Evolutionary conservation across 768 basidiomycete genomes (phyloP).

Genomic region (Boletus rex-veris): DNA sequence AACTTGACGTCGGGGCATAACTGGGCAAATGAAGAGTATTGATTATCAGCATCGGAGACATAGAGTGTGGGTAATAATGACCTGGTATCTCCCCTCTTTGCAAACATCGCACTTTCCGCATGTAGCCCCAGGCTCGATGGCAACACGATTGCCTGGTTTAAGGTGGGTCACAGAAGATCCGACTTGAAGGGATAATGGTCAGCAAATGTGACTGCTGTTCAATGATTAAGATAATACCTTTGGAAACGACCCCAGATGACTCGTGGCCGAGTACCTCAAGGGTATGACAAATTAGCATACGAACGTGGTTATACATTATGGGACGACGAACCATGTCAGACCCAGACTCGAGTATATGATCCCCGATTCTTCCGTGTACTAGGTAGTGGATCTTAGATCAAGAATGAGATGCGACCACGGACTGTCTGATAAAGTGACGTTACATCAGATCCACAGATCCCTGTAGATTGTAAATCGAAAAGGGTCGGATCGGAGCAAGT

Average conservation of each 20-base stretch:
- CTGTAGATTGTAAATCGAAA: slow-evolving; percentile 35
- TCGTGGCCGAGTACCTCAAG: slow-evolving; percentile 91
- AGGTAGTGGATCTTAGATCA: slow-evolving; percentile 67
- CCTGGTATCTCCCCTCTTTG: slow-evolving; percentile 82
- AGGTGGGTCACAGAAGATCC: slow-evolving; percentile 73
- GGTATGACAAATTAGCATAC: neutral
- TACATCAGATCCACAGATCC: slow-evolving; percentile 91
- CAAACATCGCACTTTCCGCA: slow-evolving; percentile 84
- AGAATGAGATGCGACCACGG: slow-evolving; percentile 4
- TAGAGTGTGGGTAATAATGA: slow-evolving; percentile 27
- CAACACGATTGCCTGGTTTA: slow-evolving; percentile 82
- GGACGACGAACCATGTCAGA: slow-evolving; percentile 59
- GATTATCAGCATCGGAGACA: neutral
- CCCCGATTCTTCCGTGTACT: slow-evolving; percentile 73
- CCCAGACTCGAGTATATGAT: slow-evolving; percentile 66
- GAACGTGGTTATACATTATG: neutral
- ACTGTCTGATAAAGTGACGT: slow-evolving; percentile 10
- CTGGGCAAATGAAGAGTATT: slow-evolving; percentile 34
- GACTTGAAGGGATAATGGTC: slow-evolving; percentile 39
- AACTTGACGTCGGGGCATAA: slow-evolving; percentile 84
- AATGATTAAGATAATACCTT: slow-evolving; percentile 40
- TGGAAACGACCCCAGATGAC: slow-evolving; percentile 74
- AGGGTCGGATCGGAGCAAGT: slow-evolving; percentile 7
- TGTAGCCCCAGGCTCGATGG: slow-evolving; percentile 86
- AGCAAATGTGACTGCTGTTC: neutral